Base-by-base conservation (phyloP, 371 early-diverging fungal species). In the Sporodiniella umbellata region DNA sequence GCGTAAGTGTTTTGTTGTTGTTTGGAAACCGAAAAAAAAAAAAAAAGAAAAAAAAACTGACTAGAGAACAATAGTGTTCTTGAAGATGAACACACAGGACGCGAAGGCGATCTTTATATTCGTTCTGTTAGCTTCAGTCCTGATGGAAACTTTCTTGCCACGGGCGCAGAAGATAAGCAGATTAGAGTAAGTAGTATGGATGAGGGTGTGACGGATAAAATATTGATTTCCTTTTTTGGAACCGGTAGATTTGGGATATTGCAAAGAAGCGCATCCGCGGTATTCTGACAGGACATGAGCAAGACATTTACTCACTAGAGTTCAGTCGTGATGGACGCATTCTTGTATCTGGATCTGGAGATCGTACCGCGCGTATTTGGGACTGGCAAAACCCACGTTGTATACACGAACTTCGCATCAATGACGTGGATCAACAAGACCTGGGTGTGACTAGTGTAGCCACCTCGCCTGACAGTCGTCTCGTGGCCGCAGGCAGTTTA, bases 61-160 rank as follows among this genome's bases (percentile, higher is more conserved):
- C 11, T 18, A n/a, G 5, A 35, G 11, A 40, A 8, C 4, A 23
- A 7, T 65, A 89, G 88, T 54, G 83, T 86, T 31, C 76, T 95
- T 45, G 80, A 81, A 28, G 94, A 94, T 68, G 88, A 88, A 43
- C 78, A 65, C 33, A 86, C 83, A 4, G 77, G 82, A 43, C 87
- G 83, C 55, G 85, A 88, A 53, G 67, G 66, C 7, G 96, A 96
- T 72, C 67, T 95, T 33, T 98, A 98, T 57, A 94, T 98, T 63
- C 89, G 98, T 35, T 90, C 95, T 3, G 96, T 98, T 24, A 93
- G 93, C 70, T 99, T 99, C 60, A 94, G 94, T 54, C 95, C 96
- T 8, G 96, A 97, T 63, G 90, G 92, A 51, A 84, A 80, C 45
- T 88, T 66, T 51, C 75, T 99, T 31, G 99, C 98, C 4, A 95